Percentiles rank a stretch among this genome's conserved stretches.
phyloP scores from a whole-genome alignment of 116 monocot genomes.

The Papilionanthe hybrid region DNA sequence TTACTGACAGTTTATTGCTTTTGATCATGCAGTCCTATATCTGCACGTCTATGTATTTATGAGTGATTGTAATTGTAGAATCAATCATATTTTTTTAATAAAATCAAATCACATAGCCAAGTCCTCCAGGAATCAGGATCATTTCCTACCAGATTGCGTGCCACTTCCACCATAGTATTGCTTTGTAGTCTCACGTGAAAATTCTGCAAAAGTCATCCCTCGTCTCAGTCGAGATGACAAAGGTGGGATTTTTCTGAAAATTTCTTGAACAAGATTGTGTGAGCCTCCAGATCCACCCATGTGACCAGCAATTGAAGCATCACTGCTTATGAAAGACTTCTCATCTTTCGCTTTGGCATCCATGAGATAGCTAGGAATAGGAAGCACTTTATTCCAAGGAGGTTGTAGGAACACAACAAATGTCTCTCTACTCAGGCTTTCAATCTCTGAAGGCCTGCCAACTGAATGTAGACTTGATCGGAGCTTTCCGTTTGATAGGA shows the following conservation, averaged over 20 bases:
- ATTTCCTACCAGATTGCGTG: conserved; percentile 33
- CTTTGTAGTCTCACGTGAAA: conserved; percentile 84
- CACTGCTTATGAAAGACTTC: background rate
- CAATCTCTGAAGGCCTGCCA: conserved; percentile 38
- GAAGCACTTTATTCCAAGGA: conserved; percentile 59
- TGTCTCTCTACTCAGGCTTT: conserved; percentile 70
- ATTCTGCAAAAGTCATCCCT: conserved; percentile 98
- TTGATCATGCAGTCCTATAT: background rate
- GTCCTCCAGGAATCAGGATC: background rate
- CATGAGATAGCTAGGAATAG: conserved; percentile 18
- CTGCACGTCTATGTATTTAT: background rate
- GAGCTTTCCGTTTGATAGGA: conserved; percentile 69
- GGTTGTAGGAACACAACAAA: conserved; percentile 97
- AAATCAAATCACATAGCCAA: background rate
- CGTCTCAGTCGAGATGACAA: conserved; percentile 60
- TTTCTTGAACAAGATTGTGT: conserved; percentile 26
- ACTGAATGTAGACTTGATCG: conserved; percentile 84
- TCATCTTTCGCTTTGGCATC: conserved; percentile 13
- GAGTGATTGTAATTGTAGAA: background rate
- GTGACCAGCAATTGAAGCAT: background rate
- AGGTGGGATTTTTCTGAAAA: conserved; percentile 60
- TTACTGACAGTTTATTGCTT: conserved; percentile 1
- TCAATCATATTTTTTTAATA: background rate
- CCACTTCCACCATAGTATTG: conserved; percentile 87
- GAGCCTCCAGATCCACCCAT: conserved; percentile 9